phyloP scores from a whole-genome alignment of 1,284 basidiomycete species.

The Puccinia hordei region DNA sequence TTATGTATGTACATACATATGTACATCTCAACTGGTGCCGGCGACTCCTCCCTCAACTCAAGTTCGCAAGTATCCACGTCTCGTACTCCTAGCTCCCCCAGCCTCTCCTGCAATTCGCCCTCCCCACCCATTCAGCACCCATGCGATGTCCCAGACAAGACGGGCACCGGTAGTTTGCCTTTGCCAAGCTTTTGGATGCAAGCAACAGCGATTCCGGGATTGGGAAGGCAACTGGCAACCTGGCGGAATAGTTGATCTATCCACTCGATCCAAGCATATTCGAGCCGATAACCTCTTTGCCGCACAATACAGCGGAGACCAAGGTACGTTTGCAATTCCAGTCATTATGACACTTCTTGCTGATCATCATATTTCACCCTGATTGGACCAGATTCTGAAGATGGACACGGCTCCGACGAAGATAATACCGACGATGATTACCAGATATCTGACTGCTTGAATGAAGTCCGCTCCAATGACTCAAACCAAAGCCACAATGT shows the following conservation, averaged over 20 bases:
- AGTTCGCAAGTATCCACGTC: too few species aligned
- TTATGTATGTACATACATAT: too few species aligned
- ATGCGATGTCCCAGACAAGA: slow-evolving; percentile 7
- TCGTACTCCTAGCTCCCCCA: too few species aligned
- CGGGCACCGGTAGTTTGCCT: slow-evolving; percentile 11
- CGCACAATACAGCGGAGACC: background rate
- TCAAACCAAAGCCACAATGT: slow-evolving; percentile 1
- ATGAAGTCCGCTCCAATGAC: background rate
- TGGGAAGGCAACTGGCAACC: slow-evolving; percentile 17
- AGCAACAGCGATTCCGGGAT: slow-evolving; percentile 10
- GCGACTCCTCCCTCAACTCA: too few species aligned
- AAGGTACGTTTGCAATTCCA: background rate
- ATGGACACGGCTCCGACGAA: background rate
- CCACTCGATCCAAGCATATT: background rate
- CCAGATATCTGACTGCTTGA: background rate
- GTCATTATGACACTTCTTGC: background rate
- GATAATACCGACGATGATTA: too few species aligned
- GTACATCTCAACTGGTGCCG: too few species aligned
- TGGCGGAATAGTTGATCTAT: background rate
- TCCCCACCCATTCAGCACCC: background rate
- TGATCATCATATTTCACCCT: too few species aligned
- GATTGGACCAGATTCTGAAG: background rate
- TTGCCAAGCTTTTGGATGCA: slow-evolving; percentile 6
- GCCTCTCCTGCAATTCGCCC: background rate
- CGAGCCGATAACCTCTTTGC: background rate